Evolutionary conservation across 202 grass and related monocot genomes (phyloP), one percentile per base, ranked within the genome.

Genomic region (Zizania palustris): DNA sequence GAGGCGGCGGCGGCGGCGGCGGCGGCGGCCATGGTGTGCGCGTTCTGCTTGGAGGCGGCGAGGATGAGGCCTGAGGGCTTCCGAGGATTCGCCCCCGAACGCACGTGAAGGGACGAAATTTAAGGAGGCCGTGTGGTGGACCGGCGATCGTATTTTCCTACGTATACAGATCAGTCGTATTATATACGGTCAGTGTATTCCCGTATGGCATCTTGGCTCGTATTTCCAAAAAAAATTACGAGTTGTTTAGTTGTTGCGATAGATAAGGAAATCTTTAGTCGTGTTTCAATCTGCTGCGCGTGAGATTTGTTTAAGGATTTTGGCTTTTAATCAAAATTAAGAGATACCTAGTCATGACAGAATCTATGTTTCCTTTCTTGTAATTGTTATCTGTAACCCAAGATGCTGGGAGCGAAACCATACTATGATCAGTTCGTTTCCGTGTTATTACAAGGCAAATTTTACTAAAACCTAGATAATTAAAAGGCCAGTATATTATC

Each of bases 71-170:
- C 84, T 16, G 80, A 80, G 80, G 74, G 60, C 84, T 68, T 72
- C 34, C 84, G 84, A 50, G 74, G 77, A 80, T 76, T 77, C 86
- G 77, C 82, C 77, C 66, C 82, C 72, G 77, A 60, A 62, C n/a
- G 72, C 45, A 77, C 72, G 72, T 77, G 77, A 81, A 56, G 28
- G 82, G 77, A 45, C 77, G 33, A 54, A 82, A 85, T 85, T 85
- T 88, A 81, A 87, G 76, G 81, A 73, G 44, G 59, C 34, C 54
- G 15, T 14, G 40, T 38, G 49, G 37, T 15, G 50, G 74, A 68
- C 44, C 74, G 85, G 62, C 18, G 54, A 45, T 49, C 14, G 58
- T 34, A 63, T 72, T 7, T 7, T 7, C 14, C 0, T n/a, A 9
- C 7, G 16, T 50, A 28, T 5, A 22, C 14, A 36, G 10, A 35